Percentiles rank a stretch among this genome's conserved stretches.
Conservation (phyloP, 345 rosid species). For the Acer negundo region DNA sequence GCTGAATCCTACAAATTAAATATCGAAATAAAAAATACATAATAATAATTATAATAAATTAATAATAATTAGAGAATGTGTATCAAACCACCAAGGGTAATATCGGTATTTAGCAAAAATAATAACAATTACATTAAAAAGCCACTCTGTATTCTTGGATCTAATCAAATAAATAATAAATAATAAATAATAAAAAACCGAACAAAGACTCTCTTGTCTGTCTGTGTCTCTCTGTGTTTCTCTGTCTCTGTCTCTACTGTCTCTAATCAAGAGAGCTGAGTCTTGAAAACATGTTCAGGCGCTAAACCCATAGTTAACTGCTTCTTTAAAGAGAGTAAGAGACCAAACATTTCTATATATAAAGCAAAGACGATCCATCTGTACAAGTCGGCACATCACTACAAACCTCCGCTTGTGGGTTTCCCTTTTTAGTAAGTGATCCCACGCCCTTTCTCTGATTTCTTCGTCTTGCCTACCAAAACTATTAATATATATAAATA, state of each 20-base stretch:
- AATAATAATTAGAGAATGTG: neutral
- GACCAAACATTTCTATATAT: neutral
- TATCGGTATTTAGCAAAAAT: neutral
- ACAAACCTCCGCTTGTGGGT: neutral
- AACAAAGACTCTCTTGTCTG: neutral
- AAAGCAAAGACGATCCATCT: neutral
- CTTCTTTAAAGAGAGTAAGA: no score
- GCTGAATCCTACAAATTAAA: no score
- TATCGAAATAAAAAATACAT: no score
- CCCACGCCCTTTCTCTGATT: neutral
- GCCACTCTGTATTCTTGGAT: neutral
- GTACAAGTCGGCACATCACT: neutral
- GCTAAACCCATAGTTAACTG: neutral
- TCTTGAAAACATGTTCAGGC: neutral
- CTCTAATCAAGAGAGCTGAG: no score
- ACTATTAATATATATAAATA: no score
- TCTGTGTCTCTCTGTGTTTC: no score
- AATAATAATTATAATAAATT: no score
- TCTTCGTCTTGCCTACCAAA: neutral
- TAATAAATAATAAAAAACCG: neutral
- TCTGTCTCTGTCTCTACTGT: no score
- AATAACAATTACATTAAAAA: no score
- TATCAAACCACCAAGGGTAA: neutral
- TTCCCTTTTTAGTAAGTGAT: constrained; percentile 2
- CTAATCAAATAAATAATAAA: neutral